Evolutionary conservation across 1,284 basidiomycete species (phyloP).

Genomic region (Erythrobasidium hasegawianum): DNA sequence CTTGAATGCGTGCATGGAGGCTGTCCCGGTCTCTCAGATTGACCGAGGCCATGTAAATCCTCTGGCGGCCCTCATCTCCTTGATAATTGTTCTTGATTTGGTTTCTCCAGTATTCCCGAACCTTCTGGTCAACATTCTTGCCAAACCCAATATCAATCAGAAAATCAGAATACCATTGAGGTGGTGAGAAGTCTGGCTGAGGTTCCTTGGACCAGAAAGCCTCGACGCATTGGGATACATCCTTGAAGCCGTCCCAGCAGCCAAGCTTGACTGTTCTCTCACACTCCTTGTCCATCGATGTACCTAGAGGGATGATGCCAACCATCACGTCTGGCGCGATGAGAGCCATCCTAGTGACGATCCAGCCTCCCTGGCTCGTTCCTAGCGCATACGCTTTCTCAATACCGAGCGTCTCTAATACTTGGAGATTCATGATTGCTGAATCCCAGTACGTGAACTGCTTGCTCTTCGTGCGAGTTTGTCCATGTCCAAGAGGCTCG

Average conservation of each 20-base stretch:
- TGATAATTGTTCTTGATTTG: constrained; percentile 22
- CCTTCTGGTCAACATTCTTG: constrained; percentile 9
- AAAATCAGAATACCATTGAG: constrained; percentile 24
- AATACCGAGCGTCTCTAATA: constrained; percentile 21
- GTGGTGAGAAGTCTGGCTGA: constrained; percentile 3
- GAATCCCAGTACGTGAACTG: constrained; percentile 31
- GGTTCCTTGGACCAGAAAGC: constrained; percentile 12
- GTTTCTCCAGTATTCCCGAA: constrained; percentile 23
- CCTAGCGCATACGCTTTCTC: constrained; percentile 25
- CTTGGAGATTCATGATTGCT: constrained; percentile 28
- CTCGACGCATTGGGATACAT: constrained; percentile 1
- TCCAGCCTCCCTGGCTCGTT: constrained; percentile 28
- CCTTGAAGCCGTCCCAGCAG: constrained; percentile 29
- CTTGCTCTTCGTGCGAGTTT: constrained; percentile 17
- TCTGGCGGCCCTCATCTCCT: constrained; percentile 20
- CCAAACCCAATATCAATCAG: constrained; percentile 29
- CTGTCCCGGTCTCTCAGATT: constrained; percentile 30
- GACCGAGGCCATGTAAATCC: constrained; percentile 17
- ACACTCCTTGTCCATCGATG: constrained; percentile 27
- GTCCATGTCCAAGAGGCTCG: constrained; percentile 23
- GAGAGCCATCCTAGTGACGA: constrained; percentile 22
- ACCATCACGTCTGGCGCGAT: constrained; percentile 17
- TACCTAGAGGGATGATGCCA: constrained; percentile 30
- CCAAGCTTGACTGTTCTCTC: constrained; percentile 14
- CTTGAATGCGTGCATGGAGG: constrained; percentile 12